These are phyloP conservation scores for Thinopyrum elongatum DNA, from an alignment of 176 grass and related monocot species.

Conservation along the genomic window DNA sequence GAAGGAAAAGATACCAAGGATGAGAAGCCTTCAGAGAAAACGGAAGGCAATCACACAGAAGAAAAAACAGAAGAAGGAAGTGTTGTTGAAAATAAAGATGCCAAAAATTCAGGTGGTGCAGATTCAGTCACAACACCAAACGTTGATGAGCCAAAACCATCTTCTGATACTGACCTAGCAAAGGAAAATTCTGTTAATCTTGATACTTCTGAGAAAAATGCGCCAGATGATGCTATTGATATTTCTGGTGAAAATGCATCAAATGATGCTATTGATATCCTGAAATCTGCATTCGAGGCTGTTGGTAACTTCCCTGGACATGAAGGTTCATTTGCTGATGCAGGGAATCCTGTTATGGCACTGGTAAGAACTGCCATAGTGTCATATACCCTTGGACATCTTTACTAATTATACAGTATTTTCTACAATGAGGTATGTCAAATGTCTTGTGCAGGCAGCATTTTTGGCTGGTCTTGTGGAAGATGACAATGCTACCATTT, in stretches of 20 bases:
- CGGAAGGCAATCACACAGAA: slow-evolving; percentile 40
- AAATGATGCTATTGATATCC: slow-evolving; percentile 64
- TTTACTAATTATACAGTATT: slow-evolving; percentile 14
- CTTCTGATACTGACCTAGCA: slow-evolving; percentile 45
- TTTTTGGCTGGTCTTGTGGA: slow-evolving; percentile 82
- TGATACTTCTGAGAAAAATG: slow-evolving; percentile 49
- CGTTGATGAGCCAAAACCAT: slow-evolving; percentile 31
- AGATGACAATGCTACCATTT: slow-evolving; percentile 51
- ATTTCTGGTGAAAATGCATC: slow-evolving; percentile 41
- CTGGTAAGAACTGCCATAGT: slow-evolving; percentile 49
- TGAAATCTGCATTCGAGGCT: slow-evolving; percentile 86
- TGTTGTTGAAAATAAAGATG: slow-evolving; percentile 51
- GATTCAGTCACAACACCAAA: slow-evolving; percentile 42
- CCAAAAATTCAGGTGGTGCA: slow-evolving; percentile 33
- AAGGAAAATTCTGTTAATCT: slow-evolving; percentile 37
- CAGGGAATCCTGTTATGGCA: slow-evolving; percentile 97
- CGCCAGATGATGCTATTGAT: slow-evolving; percentile 58
- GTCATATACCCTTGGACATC: not conserved
- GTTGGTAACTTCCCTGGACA: slow-evolving; percentile 66
- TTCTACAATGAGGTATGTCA: slow-evolving; percentile 14
- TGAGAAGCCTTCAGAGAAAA: slow-evolving; percentile 47
- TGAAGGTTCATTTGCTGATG: slow-evolving; percentile 82
- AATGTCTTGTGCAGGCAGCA: slow-evolving; percentile 65
- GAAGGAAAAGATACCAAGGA: slow-evolving; percentile 45
- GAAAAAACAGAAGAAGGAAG: slow-evolving; percentile 33